Percentiles rank a stretch among this genome's conserved stretches.
Conservation (phyloP, 139 green algal genomes). For the Picochlorum sp. region DNA sequence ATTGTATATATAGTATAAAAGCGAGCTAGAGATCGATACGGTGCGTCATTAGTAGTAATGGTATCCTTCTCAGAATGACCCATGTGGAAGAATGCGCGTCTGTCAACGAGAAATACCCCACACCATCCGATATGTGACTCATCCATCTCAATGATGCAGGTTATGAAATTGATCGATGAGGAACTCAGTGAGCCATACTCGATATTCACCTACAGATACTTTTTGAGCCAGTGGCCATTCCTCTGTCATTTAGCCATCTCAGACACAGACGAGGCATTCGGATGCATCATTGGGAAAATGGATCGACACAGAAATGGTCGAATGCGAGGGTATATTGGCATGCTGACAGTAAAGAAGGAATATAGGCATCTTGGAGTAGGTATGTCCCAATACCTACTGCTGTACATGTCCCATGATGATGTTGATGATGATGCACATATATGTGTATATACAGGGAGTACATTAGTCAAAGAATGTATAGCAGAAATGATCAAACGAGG, state of each 20-base stretch:
- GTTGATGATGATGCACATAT: not conserved
- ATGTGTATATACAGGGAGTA: constrained; percentile 46
- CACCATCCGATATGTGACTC: too few relatives aligned
- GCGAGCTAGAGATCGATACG: constrained; percentile 73
- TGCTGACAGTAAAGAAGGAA: constrained; percentile 89
- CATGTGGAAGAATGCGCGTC: too few relatives aligned
- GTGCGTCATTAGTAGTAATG: constrained; percentile 8
- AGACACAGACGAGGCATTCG: constrained; percentile 41
- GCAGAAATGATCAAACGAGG: constrained; percentile 52
- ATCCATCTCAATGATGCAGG: constrained; percentile 1
- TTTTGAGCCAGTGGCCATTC: constrained; percentile 84
- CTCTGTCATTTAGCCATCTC: constrained; percentile 77
- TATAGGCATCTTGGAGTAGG: constrained; percentile 75
- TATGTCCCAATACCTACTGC: constrained; percentile 20
- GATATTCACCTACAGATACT: constrained; percentile 97
- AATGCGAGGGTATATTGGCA: constrained; percentile 91
- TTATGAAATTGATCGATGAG: constrained; percentile 88
- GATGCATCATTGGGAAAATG: constrained; percentile 89
- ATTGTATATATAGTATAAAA: constrained; percentile 53
- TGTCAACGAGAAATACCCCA: too few relatives aligned
- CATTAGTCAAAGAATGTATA: constrained; percentile 66
- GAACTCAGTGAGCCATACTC: constrained; percentile 97
- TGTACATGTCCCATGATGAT: too few relatives aligned
- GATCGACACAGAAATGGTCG: constrained; percentile 59
- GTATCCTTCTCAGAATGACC: not conserved